Evolutionary conservation across 129 eudicot species (phyloP), one percentile per base, ranked within the genome.

Genomic region (Saposhnikovia divaricata): DNA sequence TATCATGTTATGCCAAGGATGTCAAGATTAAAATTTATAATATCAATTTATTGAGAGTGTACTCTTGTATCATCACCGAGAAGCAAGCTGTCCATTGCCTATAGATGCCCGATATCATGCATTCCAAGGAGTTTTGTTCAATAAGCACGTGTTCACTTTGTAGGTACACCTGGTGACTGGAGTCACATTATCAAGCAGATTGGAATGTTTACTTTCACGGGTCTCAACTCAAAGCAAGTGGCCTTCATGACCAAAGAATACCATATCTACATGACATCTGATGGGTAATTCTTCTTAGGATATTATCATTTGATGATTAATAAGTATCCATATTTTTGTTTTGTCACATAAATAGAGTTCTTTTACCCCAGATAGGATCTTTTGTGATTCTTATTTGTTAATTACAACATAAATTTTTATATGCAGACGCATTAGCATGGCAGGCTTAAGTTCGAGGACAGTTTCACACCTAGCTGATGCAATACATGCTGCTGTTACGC

Each of bases 81-180:
- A 61, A 61, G 69, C 69, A 61, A 61, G 34, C 34, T 61, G 13
- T 61, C 25, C n/a, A 34, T 61, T 61, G 5, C 34, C 14, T 43
- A 27, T 43, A 40, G 53, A 43, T 39, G 48, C 23, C 37, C 9
- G 9, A 37, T 37, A 23, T 77, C 37, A 39, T 78, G 74, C 43
- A 57, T 23, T 18, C 11, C 12, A 78, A 42, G 25, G 48, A 78
- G 46, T 12, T 46, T 18, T 23, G 42, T 37, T 83, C 42, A 28
- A 6, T 51, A 34, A 34, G 2, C 37, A 5, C 75, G 5, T 27
- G 12, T 44, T 65, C 0, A 21, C 13, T 70, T 70, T 77, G 80
- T 83, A 94, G 98, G 90, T 76, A 94, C 98, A 78, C 98, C 98
- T 78, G 98, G 98, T 78, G 98, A 94, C 81, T 94, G 98, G 98